Evolutionary conservation across 169 alveolate genomes (phyloP).

Genomic region (Plasmodium malariae): DNA sequence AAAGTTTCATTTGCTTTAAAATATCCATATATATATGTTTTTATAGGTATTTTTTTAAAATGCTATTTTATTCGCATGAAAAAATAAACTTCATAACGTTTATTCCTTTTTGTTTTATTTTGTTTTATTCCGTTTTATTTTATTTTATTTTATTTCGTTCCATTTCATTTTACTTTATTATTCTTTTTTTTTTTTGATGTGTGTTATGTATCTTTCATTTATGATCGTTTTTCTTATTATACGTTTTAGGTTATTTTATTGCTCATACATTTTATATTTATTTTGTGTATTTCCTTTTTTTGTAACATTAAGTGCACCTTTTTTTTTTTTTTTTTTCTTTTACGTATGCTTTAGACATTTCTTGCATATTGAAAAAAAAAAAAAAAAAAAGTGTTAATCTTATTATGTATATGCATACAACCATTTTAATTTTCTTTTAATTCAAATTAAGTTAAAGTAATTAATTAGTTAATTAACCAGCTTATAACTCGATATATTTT

Average conservation of each 20-base stretch:
- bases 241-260: not conserved
- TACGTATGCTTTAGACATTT: constrained; percentile 1
- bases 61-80: not conserved
- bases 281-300: not conserved
- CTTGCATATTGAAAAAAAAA: not conserved
- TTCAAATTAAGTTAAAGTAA: constrained; percentile 19
- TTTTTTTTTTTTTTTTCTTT: constrained; percentile 12
- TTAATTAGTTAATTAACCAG: constrained; percentile 18
- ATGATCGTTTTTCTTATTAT: not conserved
- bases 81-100: not conserved
- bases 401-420: constrained; percentile 17
- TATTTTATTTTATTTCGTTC: too few relatives aligned
- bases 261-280: not conserved
- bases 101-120: not conserved
- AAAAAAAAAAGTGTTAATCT: constrained; percentile 6
- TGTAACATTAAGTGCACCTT: constrained; percentile 24
- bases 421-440: constrained; percentile 48
- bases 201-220: not conserved
- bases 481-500: not conserved
- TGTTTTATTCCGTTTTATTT: not conserved
- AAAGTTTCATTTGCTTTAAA: constrained; percentile 43
- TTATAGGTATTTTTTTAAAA: not conserved
- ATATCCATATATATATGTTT: not conserved
- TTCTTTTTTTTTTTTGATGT: not conserved
- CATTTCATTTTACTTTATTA: not conserved